Evolutionary conservation across 768 basidiomycete genomes (phyloP).

Genomic region (Boletus tomentosulus): DNA sequence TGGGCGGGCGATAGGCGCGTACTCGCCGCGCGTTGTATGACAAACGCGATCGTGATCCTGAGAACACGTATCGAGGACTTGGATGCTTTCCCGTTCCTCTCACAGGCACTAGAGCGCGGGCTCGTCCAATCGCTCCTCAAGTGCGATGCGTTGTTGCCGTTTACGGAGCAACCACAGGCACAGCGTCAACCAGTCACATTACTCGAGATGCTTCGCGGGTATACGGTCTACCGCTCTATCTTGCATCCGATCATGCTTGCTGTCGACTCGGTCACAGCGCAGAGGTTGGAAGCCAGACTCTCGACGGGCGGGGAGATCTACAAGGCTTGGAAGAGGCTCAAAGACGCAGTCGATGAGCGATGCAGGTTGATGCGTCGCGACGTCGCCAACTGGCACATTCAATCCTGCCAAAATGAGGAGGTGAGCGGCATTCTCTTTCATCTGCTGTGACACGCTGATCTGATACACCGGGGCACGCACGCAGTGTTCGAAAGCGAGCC

Average conservation of each 20-base stretch:
- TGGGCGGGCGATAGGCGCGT: conserved; percentile 12
- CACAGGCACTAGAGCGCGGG: conserved; percentile 19
- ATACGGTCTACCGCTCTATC: conserved; percentile 26
- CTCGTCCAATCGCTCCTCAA: conserved; percentile 24
- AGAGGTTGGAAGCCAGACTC: conserved; percentile 13
- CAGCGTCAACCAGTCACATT: conserved; percentile 4
- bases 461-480: too few relatives aligned
- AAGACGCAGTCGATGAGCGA: conserved; percentile 16
- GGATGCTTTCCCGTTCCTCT: conserved; percentile 25
- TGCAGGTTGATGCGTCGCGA: conserved; percentile 17
- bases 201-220: conserved; percentile 19
- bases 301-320: conserved; percentile 14
- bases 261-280: conserved; percentile 5
- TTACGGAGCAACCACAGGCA: conserved; percentile 10
- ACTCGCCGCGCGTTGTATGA: conserved; percentile 20
- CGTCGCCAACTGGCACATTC: conserved; percentile 16
- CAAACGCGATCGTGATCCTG: conserved; percentile 18
- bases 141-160: conserved; percentile 18
- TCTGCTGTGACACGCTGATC: not conserved
- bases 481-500: conserved; percentile 21
- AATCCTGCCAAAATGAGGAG: conserved; percentile 26
- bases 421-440: not conserved
- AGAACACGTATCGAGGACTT: conserved; percentile 18
- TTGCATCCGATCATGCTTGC: conserved; percentile 10
- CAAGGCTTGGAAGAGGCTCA: conserved; percentile 21